Evolutionary conservation across 305 asterid genomes (phyloP), one percentile per base, ranked within the genome.

Genomic region (Fraxinus ornus): DNA sequence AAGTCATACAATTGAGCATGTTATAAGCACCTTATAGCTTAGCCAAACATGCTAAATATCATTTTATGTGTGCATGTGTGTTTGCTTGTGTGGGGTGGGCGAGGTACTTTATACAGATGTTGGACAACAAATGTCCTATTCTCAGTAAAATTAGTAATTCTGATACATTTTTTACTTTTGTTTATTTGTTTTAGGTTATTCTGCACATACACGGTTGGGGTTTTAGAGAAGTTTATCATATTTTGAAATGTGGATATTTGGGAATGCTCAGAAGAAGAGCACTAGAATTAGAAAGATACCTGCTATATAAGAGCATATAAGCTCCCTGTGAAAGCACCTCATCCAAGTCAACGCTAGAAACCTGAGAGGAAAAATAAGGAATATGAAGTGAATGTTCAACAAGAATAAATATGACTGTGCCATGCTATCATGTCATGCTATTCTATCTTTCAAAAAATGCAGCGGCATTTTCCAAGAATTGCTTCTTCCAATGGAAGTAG

Each of bases 261-360:
- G 73, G 36, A 3, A 24, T 28, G 37, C 37, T 26, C 21, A 28
- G 74, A 66, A 24, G 36, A 66, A 26, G 4, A 57, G 71, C 17
- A 80, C 35, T 37, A 32, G 47, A 81, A 78, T 52, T 76, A 70
- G 26, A 80, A 80, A 75, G 80, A 64, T 76, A 95, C 99, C 99
- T 93, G 93, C 90, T 95, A 87, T 95, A 95, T 84, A 95, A 80
- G 83, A 95, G 96, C 99, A 94, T 95, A 85, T 95, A 95, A 83
- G 97, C 98, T 85, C 98, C 98, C 90, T 94, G 99, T 0, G 97
- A 94, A 80, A 95, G 97, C 80, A 95, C 97, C 87, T 95, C 99
- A 79, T 93, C 97, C 88, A 91, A 83, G 82, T 90, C 96, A 84
- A 91, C 97, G 0, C 57, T 57, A 82, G 77, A 86, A 84, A 94